phyloP scores from a whole-genome alignment of 371 early-diverging fungal genomes.

The Basidiobolus meristosporus region DNA sequence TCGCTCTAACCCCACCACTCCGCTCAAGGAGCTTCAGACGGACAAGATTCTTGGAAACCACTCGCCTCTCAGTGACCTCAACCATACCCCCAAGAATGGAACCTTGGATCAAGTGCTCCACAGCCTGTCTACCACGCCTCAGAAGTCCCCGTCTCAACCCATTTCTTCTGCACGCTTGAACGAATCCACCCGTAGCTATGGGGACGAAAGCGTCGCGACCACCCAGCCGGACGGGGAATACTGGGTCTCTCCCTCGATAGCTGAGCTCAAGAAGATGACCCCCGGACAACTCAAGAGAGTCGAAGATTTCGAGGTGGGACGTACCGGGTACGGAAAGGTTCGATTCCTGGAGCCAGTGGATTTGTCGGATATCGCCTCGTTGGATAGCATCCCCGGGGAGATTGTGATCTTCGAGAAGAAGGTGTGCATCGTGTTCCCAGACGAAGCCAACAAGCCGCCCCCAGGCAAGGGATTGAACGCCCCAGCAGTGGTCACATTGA shows the following conservation, averaged over 20 bases:
- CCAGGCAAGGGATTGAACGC: constrained; percentile 77
- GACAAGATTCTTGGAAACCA: neutral
- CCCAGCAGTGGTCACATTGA: constrained; percentile 54
- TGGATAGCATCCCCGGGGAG: constrained; percentile 60
- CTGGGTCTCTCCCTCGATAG: constrained; percentile 38
- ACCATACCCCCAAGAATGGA: neutral
- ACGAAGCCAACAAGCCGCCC: constrained; percentile 51
- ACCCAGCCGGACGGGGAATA: constrained; percentile 19
- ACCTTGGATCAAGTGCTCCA: neutral
- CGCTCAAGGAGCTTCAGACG: neutral
- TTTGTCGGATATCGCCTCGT: constrained; percentile 30
- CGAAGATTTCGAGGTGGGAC: constrained; percentile 49
- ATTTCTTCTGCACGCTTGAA: neutral
- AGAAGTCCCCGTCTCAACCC: neutral
- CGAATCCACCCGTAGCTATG: neutral
- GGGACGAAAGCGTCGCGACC: neutral
- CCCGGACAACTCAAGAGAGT: constrained; percentile 48
- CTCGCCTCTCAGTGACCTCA: neutral
- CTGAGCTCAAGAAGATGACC: constrained; percentile 26
- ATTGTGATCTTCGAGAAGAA: constrained; percentile 52
- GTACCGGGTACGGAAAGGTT: constrained; percentile 53
- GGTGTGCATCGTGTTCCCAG: constrained; percentile 63
- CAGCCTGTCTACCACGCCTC: neutral
- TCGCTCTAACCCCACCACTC: neutral
- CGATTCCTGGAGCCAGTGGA: constrained; percentile 65